Conservation (phyloP, 1,139 yeast genomes). For the Candida labiduridarum region DNA sequence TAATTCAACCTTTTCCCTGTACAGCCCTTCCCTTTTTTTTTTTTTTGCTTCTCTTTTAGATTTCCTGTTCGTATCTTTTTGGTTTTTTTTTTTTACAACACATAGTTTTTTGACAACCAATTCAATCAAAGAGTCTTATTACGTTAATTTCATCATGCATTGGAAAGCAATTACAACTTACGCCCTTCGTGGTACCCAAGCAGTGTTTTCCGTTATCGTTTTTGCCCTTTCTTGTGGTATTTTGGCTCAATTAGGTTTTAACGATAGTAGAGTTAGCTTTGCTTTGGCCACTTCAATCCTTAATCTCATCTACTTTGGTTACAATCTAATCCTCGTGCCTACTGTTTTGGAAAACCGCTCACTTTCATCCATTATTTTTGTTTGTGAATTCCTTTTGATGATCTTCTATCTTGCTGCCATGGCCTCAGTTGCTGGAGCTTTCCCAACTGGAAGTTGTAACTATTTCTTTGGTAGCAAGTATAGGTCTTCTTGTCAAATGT, state of each 20-base stretch:
- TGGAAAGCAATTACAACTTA: constrained; percentile 10
- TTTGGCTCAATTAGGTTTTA: constrained; percentile 13
- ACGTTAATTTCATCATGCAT: neutral
- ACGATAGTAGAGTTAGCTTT: constrained; percentile 20
- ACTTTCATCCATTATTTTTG: constrained; percentile 19
- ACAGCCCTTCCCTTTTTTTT: neutral
- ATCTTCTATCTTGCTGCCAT: constrained; percentile 28
- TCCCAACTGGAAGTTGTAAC: constrained; percentile 25
- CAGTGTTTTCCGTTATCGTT: constrained; percentile 24
- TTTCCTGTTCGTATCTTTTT: neutral
- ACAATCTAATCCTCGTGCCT: constrained; percentile 18
- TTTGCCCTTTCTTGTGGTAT: constrained; percentile 31
- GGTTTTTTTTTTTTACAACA: neutral
- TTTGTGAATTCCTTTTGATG: constrained; percentile 27
- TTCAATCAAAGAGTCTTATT: neutral
- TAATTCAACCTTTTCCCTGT: neutral
- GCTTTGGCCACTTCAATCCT: constrained; percentile 26
- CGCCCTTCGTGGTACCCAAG: constrained; percentile 20
- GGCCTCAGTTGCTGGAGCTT: constrained; percentile 27
- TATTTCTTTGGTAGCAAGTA: neutral
- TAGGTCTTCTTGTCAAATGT: constrained; percentile 22
- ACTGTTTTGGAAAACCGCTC: constrained; percentile 13
- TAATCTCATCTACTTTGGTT: constrained; percentile 26
- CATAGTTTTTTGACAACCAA: neutral
- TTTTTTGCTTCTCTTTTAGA: neutral